Base-by-base conservation (phyloP, 2,329 filamentous ascomycete genomes). In the Penicillium thymicola region DNA sequence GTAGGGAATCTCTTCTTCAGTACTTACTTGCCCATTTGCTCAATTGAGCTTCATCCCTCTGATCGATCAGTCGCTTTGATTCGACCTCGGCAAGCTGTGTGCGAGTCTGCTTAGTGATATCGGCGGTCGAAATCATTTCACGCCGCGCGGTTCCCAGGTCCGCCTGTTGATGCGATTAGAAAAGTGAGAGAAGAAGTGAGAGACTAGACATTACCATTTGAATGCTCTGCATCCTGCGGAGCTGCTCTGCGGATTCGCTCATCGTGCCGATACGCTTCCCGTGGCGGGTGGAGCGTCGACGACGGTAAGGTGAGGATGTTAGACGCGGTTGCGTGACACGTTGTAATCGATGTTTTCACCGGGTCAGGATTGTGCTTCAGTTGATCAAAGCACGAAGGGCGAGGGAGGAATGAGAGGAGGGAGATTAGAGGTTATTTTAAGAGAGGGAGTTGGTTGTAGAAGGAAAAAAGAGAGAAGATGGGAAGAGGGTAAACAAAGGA, bases 1-100 rank as follows among this genome's bases (percentile, higher is more conserved):
- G 2, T 1, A 10, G 4, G 11, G 8, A 4, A 21, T 42, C 8
- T 28, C 10, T 21, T 6, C 0, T 27, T 18, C 23, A 10, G 16
- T 11, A 51, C 49, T 27, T 34, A 51, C 49, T 45, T 21, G 49
- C 40, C 49, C 49, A 51, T 27, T 51, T 44, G 11, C 23, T 36
- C 49, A 51, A 25, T 25, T 44, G 38, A 36, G 40, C 21, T 45
- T 44, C n/a, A 36, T 51, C 49, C 30, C 38, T 43, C 23, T 34
- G 16, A 27, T 44, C 49, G 2, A 51, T 9, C 27, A 34, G 27
- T 32, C 51, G 25, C 43, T 36, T 43, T 0, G 40, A 48, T 27
- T 54, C 43, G 8, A 47, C 48, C 1, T 16, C 21, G 11, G 10
- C 21, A 49, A 48, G 14, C 11, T 48, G 43, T 5, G n/a, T 13